Evolutionary conservation across 2,329 filamentous ascomycete genomes (phyloP).

Genomic region (Aspergillus sp.): DNA sequence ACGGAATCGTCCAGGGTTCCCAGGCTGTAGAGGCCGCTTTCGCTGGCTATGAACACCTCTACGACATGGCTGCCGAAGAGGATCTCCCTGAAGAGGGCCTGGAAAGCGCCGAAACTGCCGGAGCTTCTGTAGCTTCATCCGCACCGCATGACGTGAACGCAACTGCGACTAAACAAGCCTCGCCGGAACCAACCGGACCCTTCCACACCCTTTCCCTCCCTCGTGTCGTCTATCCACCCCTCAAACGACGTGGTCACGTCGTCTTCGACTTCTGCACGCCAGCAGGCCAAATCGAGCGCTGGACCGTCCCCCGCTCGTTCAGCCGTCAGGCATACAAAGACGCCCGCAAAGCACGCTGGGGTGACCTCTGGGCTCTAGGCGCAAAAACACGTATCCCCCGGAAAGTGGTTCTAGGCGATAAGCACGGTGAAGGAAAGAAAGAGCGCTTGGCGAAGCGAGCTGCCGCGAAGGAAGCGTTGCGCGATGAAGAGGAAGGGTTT

Average conservation of each 20-base stretch:
- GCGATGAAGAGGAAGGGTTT: constrained; percentile 12
- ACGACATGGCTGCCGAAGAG: constrained; percentile 18
- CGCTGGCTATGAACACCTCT: constrained; percentile 57
- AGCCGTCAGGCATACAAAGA: constrained; percentile 80
- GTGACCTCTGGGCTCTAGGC: constrained; percentile 90
- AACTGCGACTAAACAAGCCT: background rate
- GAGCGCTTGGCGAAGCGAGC: constrained; percentile 34
- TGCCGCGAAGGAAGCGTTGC: constrained; percentile 19
- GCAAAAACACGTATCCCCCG: constrained; percentile 73
- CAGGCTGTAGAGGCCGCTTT: constrained; percentile 62
- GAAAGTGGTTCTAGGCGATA: constrained; percentile 53
- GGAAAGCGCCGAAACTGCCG: background rate
- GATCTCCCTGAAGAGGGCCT: background rate
- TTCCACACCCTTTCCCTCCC: constrained; percentile 63
- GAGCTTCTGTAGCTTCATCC: constrained; percentile 5
- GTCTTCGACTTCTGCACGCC: constrained; percentile 88
- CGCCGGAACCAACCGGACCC: constrained; percentile 13
- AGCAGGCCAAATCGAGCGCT: constrained; percentile 76
- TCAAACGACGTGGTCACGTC: constrained; percentile 85
- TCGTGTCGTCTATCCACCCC: constrained; percentile 66
- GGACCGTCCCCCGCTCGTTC: constrained; percentile 81
- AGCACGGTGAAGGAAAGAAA: constrained; percentile 35
- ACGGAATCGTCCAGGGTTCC: constrained; percentile 44
- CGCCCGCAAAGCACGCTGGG: constrained; percentile 83
- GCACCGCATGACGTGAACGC: background rate